These are phyloP conservation scores for Myxozyma udenii DNA, from an alignment of 805 yeast species.

Conservation along the genomic window DNA sequence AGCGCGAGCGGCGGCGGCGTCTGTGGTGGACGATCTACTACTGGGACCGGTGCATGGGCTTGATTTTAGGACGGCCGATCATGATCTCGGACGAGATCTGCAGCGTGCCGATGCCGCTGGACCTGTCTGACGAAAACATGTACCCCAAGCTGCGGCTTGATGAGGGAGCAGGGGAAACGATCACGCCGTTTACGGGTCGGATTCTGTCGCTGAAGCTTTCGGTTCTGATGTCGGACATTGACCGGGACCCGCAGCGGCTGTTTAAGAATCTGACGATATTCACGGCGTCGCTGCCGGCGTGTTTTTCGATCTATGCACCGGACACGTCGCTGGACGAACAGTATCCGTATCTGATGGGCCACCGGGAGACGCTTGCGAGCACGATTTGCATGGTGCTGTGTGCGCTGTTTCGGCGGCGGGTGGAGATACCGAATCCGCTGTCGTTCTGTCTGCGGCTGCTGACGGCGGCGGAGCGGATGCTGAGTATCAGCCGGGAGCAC, in stretches of 20 bases:
- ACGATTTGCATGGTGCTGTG: conserved; percentile 24
- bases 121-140: conserved; percentile 22
- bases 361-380: conserved; percentile 24
- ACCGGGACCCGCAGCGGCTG: conserved; percentile 19
- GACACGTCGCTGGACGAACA: conserved; percentile 21
- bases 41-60: conserved; percentile 27
- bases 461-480: conserved; percentile 22
- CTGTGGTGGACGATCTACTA: conserved; percentile 29
- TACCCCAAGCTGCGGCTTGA: conserved; percentile 12
- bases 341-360: conserved; percentile 14
- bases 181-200: conserved; percentile 17
- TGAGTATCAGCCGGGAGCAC: conserved; percentile 7
- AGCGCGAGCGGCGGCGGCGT: conserved; percentile 26
- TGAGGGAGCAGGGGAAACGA: neutral
- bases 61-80: conserved; percentile 25
- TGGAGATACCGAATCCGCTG: conserved; percentile 23
- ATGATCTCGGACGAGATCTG: conserved; percentile 25
- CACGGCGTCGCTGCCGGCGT: conserved; percentile 26
- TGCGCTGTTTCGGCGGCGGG: conserved; percentile 23
- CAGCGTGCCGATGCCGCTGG: conserved; percentile 25
- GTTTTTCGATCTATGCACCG: conserved; percentile 21
- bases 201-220: conserved; percentile 16
- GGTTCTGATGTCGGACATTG: conserved; percentile 15
- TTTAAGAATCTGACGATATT: conserved; percentile 19
- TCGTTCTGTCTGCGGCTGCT: conserved; percentile 26